A percentile compares a stretch with the other conserved stretches of the same genome.
phyloP scores from a whole-genome alignment of 495 filamentous ascomycete genomes.

The Daldinia concentrica region DNA sequence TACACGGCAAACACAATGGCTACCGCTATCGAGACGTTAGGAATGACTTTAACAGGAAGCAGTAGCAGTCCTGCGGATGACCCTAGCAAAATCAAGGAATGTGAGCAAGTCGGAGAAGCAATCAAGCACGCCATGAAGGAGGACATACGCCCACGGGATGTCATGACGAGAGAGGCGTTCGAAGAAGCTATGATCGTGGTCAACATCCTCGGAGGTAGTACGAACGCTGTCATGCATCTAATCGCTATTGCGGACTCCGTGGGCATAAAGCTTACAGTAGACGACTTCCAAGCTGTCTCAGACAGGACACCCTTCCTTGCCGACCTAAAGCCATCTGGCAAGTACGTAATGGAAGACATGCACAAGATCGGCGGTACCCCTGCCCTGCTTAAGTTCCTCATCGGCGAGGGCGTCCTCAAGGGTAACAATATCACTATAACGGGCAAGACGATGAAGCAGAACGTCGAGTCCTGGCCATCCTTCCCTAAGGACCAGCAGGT shows the following conservation, averaged over 20 bases:
- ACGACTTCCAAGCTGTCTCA: constrained; percentile 96
- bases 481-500: constrained; percentile 88
- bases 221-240: constrained; percentile 95
- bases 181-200: constrained; percentile 97
- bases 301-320: constrained; percentile 93
- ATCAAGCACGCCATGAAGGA: constrained; percentile 87
- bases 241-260: constrained; percentile 96
- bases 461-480: constrained; percentile 77
- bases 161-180: constrained; percentile 90
- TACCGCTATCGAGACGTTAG: constrained; percentile 93
- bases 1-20: constrained; percentile 99
- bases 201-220: constrained; percentile 94
- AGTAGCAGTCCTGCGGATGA: constrained; percentile 93
- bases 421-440: constrained; percentile 92
- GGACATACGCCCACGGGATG: constrained; percentile 88
- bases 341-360: constrained; percentile 95
- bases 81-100: constrained; percentile 85
- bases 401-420: constrained; percentile 88
- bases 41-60: constrained; percentile 93
- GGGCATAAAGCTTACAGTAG: constrained; percentile 91
- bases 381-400: constrained; percentile 86
- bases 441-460: constrained; percentile 91
- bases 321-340: constrained; percentile 95
- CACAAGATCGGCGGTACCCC: constrained; percentile 92
- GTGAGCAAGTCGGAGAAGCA: constrained; percentile 81